Conservation (phyloP, 768 basidiomycete genomes). For the Amanita subjunquillea region DNA sequence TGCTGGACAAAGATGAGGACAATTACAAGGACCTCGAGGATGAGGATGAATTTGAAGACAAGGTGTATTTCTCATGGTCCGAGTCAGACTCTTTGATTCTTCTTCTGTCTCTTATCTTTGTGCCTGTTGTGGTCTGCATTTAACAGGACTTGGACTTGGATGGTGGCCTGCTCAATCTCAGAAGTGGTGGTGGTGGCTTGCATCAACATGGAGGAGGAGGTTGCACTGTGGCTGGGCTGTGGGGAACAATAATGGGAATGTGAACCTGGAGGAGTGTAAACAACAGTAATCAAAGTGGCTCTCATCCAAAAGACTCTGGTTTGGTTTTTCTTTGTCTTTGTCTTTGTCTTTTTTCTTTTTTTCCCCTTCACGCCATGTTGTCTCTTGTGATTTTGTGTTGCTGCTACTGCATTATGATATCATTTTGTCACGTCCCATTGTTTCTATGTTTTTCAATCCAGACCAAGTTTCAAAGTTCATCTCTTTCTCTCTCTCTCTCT, state of each 20-base stretch:
- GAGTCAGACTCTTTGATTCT: not conserved
- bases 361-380: too few relatives aligned
- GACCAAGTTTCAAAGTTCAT: too few relatives aligned
- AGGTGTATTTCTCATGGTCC: constrained; percentile 31
- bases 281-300: constrained; percentile 82
- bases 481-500: too few relatives aligned
- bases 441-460: too few relatives aligned
- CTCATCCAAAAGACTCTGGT: too few relatives aligned
- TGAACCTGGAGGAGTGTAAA: constrained; percentile 84
- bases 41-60: constrained; percentile 48
- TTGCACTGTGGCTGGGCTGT: constrained; percentile 26
- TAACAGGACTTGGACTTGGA: constrained; percentile 63
- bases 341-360: not conserved
- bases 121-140: not conserved
- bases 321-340: not conserved
- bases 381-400: too few relatives aligned
- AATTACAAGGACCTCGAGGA: constrained; percentile 53
- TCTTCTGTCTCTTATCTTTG: not conserved
- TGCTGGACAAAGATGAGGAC: constrained; percentile 50
- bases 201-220: constrained; percentile 46
- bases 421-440: too few relatives aligned
- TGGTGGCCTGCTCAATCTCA: constrained; percentile 43
- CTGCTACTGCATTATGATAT: too few relatives aligned
- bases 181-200: constrained; percentile 24
- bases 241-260: constrained; percentile 29